phyloP scores from a whole-genome alignment of 2,329 filamentous ascomycete species.

The Aspergillus ruber region DNA sequence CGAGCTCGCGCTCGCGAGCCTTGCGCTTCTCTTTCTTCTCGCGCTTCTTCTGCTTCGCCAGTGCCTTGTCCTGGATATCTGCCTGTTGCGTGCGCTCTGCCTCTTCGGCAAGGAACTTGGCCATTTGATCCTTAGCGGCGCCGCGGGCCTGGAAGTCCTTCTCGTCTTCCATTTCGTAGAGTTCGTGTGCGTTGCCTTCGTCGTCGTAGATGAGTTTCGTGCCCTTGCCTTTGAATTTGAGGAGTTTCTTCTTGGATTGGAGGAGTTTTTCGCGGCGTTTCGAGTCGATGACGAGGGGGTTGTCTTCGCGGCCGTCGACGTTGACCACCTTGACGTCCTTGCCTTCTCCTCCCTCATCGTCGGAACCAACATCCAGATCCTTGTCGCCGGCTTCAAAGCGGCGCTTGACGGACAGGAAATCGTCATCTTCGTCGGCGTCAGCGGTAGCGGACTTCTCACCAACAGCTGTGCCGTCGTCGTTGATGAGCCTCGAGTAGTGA shows the following conservation, averaged over 20 bases:
- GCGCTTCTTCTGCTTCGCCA: constrained; percentile 65
- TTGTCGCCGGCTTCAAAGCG: constrained; percentile 68
- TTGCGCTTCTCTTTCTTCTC: constrained; percentile 44
- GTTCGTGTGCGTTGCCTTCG: constrained; percentile 73
- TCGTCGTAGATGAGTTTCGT: constrained; percentile 88
- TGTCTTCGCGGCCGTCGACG: constrained; percentile 59
- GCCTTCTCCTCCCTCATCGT: constrained; percentile 32
- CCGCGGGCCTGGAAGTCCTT: constrained; percentile 70
- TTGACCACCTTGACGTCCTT: constrained; percentile 36
- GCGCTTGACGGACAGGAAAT: constrained; percentile 85
- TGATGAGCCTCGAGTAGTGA: constrained; percentile 84
- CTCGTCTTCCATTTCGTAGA: constrained; percentile 86
- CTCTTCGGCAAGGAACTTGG: constrained; percentile 72
- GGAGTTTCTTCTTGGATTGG: constrained; percentile 86
- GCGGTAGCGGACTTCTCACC: constrained; percentile 30
- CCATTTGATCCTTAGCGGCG: constrained; percentile 66
- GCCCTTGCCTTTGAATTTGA: constrained; percentile 82
- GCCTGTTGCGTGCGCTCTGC: constrained; percentile 62
- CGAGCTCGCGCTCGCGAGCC: constrained; percentile 32
- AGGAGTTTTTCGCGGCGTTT: constrained; percentile 95
- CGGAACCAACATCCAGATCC: constrained; percentile 37
- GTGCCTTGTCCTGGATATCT: constrained; percentile 75
- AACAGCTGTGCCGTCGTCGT: constrained; percentile 48
- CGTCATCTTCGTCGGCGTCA: constrained; percentile 62
- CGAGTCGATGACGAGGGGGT: constrained; percentile 79